phyloP scores from a whole-genome alignment of 1,139 yeast genomes.

The Candida albicans region DNA sequence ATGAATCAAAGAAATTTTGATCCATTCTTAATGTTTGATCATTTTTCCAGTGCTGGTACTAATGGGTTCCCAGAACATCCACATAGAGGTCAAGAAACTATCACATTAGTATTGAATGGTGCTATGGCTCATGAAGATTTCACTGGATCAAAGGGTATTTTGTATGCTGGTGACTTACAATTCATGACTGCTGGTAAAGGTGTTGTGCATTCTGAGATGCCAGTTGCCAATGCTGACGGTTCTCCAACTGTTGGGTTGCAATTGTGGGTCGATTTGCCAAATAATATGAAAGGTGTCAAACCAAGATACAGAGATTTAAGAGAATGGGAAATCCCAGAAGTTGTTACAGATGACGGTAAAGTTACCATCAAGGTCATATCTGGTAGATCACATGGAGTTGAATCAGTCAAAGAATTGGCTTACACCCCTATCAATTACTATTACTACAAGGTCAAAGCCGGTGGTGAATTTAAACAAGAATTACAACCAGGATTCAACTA shows the following conservation, averaged over 20 bases:
- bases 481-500: slow-evolving; percentile 67
- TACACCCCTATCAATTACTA: slow-evolving; percentile 82
- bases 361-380: slow-evolving; percentile 72
- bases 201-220: slow-evolving; percentile 84
- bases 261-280: slow-evolving; percentile 90
- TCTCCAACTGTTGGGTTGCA: slow-evolving; percentile 71
- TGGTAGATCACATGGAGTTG: slow-evolving; percentile 75
- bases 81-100: slow-evolving; percentile 88
- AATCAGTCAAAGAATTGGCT: slow-evolving; percentile 76
- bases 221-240: slow-evolving; percentile 62
- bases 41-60: slow-evolving; percentile 49
- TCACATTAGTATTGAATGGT: slow-evolving; percentile 72
- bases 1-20: slow-evolving; percentile 67
- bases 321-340: slow-evolving; percentile 66
- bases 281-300: slow-evolving; percentile 59
- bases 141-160: slow-evolving; percentile 77
- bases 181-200: slow-evolving; percentile 96
- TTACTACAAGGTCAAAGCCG: slow-evolving; percentile 65
- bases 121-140: slow-evolving; percentile 89
- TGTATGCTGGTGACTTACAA: slow-evolving; percentile 85
- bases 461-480: slow-evolving; percentile 63
- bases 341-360: slow-evolving; percentile 64
- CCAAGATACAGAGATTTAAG: slow-evolving; percentile 84
- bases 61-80: slow-evolving; percentile 96
- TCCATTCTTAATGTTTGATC: slow-evolving; percentile 85